phyloP scores from a whole-genome alignment of 176 grass and related monocot species.

The Musa acuminata region DNA sequence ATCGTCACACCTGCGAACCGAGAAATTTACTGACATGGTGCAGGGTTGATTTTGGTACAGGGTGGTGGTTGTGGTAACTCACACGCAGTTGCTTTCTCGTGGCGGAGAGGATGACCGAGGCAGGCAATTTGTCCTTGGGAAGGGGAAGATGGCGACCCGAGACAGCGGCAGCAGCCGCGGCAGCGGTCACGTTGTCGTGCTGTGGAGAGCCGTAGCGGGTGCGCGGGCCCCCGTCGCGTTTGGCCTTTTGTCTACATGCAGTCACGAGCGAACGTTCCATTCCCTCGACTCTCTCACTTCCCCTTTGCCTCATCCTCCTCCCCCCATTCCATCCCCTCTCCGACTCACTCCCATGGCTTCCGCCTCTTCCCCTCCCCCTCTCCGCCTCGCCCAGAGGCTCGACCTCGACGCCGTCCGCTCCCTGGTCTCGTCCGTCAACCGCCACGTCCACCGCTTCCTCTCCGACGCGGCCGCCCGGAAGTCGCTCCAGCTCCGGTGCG shows the following conservation, averaged over 20 bases:
- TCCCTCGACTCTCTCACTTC: background rate
- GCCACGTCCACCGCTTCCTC: slow-evolving; percentile 47
- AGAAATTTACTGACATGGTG: no score
- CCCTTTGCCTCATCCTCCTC: background rate
- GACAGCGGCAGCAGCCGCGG: background rate
- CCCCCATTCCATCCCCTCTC: background rate
- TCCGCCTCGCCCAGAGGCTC: slow-evolving; percentile 1
- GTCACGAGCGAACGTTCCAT: slow-evolving; percentile 31
- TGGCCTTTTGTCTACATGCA: slow-evolving; percentile 12
- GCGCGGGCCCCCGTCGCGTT: background rate
- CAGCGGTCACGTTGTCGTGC: slow-evolving; percentile 12
- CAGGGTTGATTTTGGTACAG: no score
- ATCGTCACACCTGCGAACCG: no score
- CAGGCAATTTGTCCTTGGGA: background rate
- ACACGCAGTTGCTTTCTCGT: no score
- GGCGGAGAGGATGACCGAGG: background rate
- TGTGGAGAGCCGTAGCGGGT: background rate
- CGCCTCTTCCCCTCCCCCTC: background rate
- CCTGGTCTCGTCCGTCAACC: slow-evolving; percentile 45
- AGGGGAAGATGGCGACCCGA: background rate
- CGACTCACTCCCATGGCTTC: background rate
- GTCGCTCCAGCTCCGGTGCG: slow-evolving; percentile 25
- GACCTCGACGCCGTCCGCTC: slow-evolving; percentile 33
- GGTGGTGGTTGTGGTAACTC: no score
- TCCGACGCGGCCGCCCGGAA: slow-evolving; percentile 30